Conservation (phyloP, 768 basidiomycete species). For the Asterophora parasitica region DNA sequence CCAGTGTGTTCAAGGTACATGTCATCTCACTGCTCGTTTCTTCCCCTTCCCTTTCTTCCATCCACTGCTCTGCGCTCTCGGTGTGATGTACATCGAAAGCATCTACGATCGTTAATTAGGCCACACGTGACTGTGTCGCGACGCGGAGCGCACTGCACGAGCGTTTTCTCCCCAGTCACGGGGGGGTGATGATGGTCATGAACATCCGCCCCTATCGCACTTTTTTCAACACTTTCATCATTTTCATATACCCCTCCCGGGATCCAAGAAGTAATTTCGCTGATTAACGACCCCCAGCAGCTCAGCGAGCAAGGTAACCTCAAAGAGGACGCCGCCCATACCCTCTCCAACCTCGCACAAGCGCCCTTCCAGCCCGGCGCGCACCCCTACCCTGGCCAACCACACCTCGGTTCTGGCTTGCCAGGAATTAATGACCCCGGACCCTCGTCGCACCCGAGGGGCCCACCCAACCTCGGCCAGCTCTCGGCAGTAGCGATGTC, state of each 20-base stretch:
- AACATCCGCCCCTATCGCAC: not conserved
- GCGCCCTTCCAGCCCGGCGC: slow-evolving; percentile 26
- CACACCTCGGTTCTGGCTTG: slow-evolving; percentile 31
- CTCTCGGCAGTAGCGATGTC: slow-evolving; percentile 51
- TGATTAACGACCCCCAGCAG: slow-evolving; percentile 21
- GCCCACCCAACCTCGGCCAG: slow-evolving; percentile 60
- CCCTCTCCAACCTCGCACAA: slow-evolving; percentile 50
- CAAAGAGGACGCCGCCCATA: slow-evolving; percentile 60
- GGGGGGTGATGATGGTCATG: slow-evolving; percentile 16
- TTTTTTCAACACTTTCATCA: not conserved
- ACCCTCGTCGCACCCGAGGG: slow-evolving; percentile 68
- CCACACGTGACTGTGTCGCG: slow-evolving; percentile 36
- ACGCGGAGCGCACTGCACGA: slow-evolving; percentile 33
- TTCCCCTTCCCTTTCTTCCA: slow-evolving; percentile 1
- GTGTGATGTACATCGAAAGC: slow-evolving; percentile 9
- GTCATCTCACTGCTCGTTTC: slow-evolving; percentile 3
- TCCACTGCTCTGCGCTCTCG: not conserved
- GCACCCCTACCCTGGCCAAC: slow-evolving; percentile 33
- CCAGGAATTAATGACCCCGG: slow-evolving; percentile 62
- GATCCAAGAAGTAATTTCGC: not conserved
- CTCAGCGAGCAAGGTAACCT: slow-evolving; percentile 42
- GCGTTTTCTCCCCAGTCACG: slow-evolving; percentile 33
- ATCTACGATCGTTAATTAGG: slow-evolving; percentile 20
- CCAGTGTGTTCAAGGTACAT: slow-evolving; percentile 55
- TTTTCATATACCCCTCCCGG: not conserved